Evolutionary conservation across 2,329 filamentous ascomycete species (phyloP).

Genomic region (Esteya vermicola): DNA sequence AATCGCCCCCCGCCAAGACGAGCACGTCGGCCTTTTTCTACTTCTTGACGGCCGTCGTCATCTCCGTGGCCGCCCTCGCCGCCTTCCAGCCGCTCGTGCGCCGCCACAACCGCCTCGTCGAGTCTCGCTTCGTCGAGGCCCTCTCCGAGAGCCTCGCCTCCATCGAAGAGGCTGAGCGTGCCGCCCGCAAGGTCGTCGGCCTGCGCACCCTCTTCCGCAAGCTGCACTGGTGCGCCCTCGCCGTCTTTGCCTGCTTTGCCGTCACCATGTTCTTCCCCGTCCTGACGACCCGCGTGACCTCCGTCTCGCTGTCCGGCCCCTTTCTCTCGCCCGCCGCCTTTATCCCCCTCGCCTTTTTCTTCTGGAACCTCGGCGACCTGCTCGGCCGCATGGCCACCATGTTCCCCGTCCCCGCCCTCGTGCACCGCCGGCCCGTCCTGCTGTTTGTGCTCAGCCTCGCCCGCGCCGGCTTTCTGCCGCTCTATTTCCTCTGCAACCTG

Average conservation of each 20-base stretch:
- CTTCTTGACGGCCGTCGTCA: constrained; percentile 72
- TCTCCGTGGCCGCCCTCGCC: constrained; percentile 56
- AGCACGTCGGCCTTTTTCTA: constrained; percentile 70
- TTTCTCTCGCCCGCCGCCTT: constrained; percentile 49
- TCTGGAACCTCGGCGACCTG: constrained; percentile 88
- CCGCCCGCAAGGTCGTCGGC: constrained; percentile 31
- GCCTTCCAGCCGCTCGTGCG: constrained; percentile 62
- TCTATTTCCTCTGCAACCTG: constrained; percentile 87
- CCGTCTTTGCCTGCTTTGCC: constrained; percentile 67
- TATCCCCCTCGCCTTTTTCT: constrained; percentile 77
- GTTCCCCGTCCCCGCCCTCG: constrained; percentile 31
- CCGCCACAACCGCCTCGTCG: constrained; percentile 39
- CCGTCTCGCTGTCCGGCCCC: too few relatives aligned
- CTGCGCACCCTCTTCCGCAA: constrained; percentile 59
- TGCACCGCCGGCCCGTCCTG: constrained; percentile 47
- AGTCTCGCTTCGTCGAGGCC: constrained; percentile 30
- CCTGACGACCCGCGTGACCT: constrained; percentile 59
- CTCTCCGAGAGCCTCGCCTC: constrained; percentile 35
- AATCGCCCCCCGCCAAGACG: constrained; percentile 14
- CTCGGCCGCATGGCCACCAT: constrained; percentile 56
- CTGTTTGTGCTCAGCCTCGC: constrained; percentile 55
- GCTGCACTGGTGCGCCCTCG: constrained; percentile 61
- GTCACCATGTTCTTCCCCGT: constrained; percentile 93
- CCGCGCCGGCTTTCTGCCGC: constrained; percentile 58
- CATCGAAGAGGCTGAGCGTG: constrained; percentile 37